phyloP scores from a whole-genome alignment of 2,329 filamentous ascomycete genomes.

The Ilyonectria destructans region DNA sequence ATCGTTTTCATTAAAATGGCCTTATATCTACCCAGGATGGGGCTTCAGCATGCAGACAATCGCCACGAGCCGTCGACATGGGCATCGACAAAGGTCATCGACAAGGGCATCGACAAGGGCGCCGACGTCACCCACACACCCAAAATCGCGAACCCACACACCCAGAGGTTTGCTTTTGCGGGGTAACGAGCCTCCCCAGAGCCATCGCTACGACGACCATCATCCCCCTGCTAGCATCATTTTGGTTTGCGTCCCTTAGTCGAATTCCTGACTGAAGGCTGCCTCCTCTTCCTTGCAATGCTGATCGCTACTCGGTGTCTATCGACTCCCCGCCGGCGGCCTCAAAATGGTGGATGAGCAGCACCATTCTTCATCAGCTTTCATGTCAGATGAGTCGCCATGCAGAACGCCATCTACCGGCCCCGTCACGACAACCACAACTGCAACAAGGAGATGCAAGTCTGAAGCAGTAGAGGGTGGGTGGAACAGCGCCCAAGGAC shows the following conservation, averaged over 20 bases:
- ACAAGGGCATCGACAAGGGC: constrained; percentile 1
- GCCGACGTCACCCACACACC: constrained; percentile 44
- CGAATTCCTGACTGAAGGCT: constrained; percentile 9
- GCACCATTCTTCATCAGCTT: constrained; percentile 25
- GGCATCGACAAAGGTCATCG: constrained; percentile 10
- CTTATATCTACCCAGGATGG: background rate
- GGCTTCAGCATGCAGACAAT: background rate
- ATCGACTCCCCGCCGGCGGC: background rate
- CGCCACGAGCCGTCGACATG: constrained; percentile 3
- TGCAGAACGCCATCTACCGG: constrained; percentile 33
- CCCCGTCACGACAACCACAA: background rate
- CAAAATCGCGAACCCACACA: constrained; percentile 9
- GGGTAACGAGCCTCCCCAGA: constrained; percentile 34
- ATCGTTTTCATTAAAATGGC: background rate
- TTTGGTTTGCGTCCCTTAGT: constrained; percentile 16
- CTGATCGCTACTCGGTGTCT: constrained; percentile 11
- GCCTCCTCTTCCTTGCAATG: background rate
- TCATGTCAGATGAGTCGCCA: constrained; percentile 36
- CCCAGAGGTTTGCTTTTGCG: constrained; percentile 38
- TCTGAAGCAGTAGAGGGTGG: background rate
- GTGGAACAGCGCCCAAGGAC: background rate
- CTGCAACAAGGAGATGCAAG: background rate
- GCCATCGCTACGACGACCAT: constrained; percentile 19
- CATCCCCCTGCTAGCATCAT: constrained; percentile 11
- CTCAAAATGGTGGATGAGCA: constrained; percentile 6